phyloP scores from a whole-genome alignment of 345 rosid species.

The Fremontodendron californicum region DNA sequence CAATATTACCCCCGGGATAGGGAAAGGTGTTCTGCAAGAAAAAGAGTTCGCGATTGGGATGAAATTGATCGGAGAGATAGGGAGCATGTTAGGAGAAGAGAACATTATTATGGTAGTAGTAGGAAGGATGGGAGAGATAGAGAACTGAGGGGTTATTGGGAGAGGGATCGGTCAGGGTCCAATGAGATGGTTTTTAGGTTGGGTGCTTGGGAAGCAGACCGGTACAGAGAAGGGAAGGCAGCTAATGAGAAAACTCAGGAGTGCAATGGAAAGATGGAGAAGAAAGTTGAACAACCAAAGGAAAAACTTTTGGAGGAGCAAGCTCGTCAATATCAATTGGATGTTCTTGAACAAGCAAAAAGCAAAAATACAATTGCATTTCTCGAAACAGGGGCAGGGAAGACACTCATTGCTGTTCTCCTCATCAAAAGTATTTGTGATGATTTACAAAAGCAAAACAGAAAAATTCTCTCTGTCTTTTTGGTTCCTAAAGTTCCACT shows the following conservation, averaged over 20 bases:
- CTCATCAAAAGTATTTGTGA: conserved; percentile 68
- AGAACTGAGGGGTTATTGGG: conserved; percentile 88
- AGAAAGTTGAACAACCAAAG: conserved; percentile 53
- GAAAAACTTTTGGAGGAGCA: conserved; percentile 80
- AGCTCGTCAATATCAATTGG: conserved; percentile 88
- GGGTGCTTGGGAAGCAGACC: conserved; percentile 86
- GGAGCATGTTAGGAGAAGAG: conserved; percentile 60
- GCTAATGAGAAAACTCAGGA: conserved; percentile 37
- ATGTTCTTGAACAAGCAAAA: conserved; percentile 96
- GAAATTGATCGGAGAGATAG: conserved; percentile 50
- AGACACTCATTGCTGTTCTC: conserved; percentile 92
- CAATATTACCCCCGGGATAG: conserved; percentile 43
- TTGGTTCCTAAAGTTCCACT: conserved; percentile 98
- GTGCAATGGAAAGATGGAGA: conserved; percentile 40
- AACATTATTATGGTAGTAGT: conserved; percentile 31
- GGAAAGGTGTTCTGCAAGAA: conserved; percentile 48
- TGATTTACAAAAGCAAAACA: conserved; percentile 56
- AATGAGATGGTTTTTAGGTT: conserved; percentile 66
- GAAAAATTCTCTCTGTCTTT: conserved; percentile 86
- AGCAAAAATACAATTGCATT: conserved; percentile 87
- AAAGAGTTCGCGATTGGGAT: conserved; percentile 63
- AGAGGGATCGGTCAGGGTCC: conserved; percentile 74
- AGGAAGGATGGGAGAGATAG: conserved; percentile 59
- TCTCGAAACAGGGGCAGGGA: conserved; percentile 98
- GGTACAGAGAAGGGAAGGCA: conserved; percentile 43